Conservation (phyloP, 805 yeast species). For the Yamadazyma tumulicola region DNA sequence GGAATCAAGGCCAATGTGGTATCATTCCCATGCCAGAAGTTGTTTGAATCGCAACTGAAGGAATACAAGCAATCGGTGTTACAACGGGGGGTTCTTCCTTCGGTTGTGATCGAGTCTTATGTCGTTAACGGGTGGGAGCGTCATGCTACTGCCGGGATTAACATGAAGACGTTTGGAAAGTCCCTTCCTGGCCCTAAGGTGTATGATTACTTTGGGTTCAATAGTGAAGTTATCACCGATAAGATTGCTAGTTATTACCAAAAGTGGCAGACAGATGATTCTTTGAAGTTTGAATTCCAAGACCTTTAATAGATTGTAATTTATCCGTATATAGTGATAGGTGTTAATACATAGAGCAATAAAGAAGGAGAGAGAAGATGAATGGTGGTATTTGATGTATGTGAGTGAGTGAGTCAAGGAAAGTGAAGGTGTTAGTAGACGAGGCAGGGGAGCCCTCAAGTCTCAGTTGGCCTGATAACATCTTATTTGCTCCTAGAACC, state of each 20-base stretch:
- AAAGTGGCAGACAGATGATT: slow-evolving; percentile 6
- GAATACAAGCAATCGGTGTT: slow-evolving; percentile 23
- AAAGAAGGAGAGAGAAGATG: too few relatives aligned
- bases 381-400: too few relatives aligned
- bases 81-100: slow-evolving; percentile 18
- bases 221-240: slow-evolving; percentile 18
- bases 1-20: slow-evolving; percentile 24
- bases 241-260: slow-evolving; percentile 23
- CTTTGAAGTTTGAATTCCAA: slow-evolving; percentile 5
- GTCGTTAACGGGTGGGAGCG: slow-evolving; percentile 34
- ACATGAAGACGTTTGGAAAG: slow-evolving; percentile 29
- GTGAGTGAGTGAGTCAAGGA: too few relatives aligned
- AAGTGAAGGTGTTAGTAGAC: too few relatives aligned
- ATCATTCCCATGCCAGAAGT: slow-evolving; percentile 27
- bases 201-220: slow-evolving; percentile 29
- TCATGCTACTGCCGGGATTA: slow-evolving; percentile 32
- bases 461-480: too few relatives aligned
- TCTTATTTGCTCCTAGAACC: too few relatives aligned
- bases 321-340: too few relatives aligned
- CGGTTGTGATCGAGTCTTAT: slow-evolving; percentile 31
- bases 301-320: too few relatives aligned
- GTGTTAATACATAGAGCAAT: too few relatives aligned
- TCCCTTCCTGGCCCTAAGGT: slow-evolving; percentile 30
- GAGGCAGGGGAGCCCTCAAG: too few relatives aligned
- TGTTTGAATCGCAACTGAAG: slow-evolving; percentile 24